A percentile compares a stretch with the other conserved stretches of the same genome.
phyloP scores from a whole-genome alignment of 2,329 filamentous ascomycete species.

The Chrysosporium keratinophilum region DNA sequence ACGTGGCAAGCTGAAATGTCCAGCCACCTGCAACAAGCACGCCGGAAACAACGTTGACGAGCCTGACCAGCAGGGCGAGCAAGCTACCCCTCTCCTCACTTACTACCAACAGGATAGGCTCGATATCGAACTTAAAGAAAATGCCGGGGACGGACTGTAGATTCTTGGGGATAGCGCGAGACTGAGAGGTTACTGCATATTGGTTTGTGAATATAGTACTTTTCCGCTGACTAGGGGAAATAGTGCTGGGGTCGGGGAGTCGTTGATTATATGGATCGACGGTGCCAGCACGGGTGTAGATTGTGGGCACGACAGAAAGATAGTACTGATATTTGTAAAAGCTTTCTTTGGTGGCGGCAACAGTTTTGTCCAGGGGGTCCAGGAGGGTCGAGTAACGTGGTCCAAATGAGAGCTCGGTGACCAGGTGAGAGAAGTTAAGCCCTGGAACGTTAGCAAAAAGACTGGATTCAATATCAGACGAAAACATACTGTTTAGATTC shows the following conservation, averaged over 20 bases:
- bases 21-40: conserved; percentile 90
- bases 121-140: conserved; percentile 98
- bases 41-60: conserved; percentile 84
- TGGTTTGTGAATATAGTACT: conserved; percentile 84
- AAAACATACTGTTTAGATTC: conserved; percentile 61
- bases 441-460: conserved; percentile 37
- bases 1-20: conserved; percentile 77
- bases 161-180: conserved; percentile 55
- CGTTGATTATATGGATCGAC: conserved; percentile 36
- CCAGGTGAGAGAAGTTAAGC: conserved; percentile 96
- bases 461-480: not conserved
- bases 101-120: conserved; percentile 80
- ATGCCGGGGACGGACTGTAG: conserved; percentile 62
- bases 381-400: conserved; percentile 89
- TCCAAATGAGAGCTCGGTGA: conserved; percentile 92
- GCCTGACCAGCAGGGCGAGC: conserved; percentile 62
- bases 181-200: conserved; percentile 92
- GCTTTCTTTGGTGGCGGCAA: conserved; percentile 61
- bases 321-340: conserved; percentile 99
- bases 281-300: conserved; percentile 55
- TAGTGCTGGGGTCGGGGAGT: conserved; percentile 28
- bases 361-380: conserved; percentile 88
- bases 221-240: conserved; percentile 28
- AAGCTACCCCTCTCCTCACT: conserved; percentile 70
- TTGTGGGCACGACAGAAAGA: conserved; percentile 84